A percentile compares a stretch with the other conserved stretches of the same genome.
Evolutionary conservation across 2,329 filamentous ascomycete genomes (phyloP).

Genomic region (Fusarium keratoplasticum): DNA sequence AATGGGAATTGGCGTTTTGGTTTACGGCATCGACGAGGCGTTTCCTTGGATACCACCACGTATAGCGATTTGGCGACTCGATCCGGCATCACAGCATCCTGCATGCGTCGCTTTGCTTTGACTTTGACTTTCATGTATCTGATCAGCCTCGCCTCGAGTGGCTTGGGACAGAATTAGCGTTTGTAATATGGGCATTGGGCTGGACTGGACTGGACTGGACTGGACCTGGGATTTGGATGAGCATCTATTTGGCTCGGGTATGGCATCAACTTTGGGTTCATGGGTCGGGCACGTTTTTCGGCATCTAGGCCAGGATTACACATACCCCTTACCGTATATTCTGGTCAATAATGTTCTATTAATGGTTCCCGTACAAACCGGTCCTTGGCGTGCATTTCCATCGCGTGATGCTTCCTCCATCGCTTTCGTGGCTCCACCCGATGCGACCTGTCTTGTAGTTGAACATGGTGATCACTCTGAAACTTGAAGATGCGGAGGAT

Average conservation of each 20-base stretch:
- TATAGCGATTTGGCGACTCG: constrained; percentile 38
- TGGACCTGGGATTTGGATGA: neutral
- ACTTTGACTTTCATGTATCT: constrained; percentile 18
- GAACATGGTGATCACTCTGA: neutral
- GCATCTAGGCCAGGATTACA: constrained; percentile 40
- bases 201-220: neutral
- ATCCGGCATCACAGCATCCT: constrained; percentile 34
- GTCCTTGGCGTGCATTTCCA: neutral
- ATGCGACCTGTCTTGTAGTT: neutral
- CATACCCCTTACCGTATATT: constrained; percentile 46
- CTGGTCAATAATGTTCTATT: constrained; percentile 38
- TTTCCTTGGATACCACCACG: constrained; percentile 37
- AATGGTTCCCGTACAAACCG: constrained; percentile 13
- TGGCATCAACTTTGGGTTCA: neutral
- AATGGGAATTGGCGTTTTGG: constrained; percentile 34
- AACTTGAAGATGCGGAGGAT: neutral
- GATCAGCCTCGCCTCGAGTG: constrained; percentile 6
- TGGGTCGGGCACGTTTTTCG: constrained; percentile 21
- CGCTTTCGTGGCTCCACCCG: neutral
- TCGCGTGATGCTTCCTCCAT: neutral
- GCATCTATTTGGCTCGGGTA: neutral
- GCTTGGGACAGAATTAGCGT: constrained; percentile 16
- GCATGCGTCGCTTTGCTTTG: constrained; percentile 27
- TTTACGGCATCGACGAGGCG: constrained; percentile 33
- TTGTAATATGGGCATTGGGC: constrained; percentile 19